These are phyloP conservation scores for Stachybotrys chartarum DNA, from an alignment of 2,329 filamentous ascomycete species.

Conservation along the genomic window DNA sequence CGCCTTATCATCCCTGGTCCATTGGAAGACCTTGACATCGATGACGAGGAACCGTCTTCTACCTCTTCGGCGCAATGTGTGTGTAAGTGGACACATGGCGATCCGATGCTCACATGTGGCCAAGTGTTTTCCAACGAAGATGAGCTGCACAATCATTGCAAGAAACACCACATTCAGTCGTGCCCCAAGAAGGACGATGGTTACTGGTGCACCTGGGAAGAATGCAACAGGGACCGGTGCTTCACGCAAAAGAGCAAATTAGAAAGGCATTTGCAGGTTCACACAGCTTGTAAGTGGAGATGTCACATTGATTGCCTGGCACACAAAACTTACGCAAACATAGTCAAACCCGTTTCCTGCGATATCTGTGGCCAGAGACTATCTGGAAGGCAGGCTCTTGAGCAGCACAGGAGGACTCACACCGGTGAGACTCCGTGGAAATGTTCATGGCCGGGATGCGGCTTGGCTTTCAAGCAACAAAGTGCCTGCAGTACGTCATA, in stretches of 20 bases:
- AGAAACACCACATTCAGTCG: slow-evolving; percentile 38
- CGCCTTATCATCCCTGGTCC: neutral
- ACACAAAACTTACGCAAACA: slow-evolving; percentile 1
- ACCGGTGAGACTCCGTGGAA: slow-evolving; percentile 57
- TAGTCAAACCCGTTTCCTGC: slow-evolving; percentile 55
- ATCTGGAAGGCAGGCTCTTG: slow-evolving; percentile 60
- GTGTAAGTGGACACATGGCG: neutral
- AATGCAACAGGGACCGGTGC: slow-evolving; percentile 44
- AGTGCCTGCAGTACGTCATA: slow-evolving; percentile 53
- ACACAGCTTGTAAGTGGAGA: slow-evolving; percentile 51
- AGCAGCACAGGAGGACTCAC: slow-evolving; percentile 61
- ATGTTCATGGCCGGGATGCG: slow-evolving; percentile 43
- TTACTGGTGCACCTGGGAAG: slow-evolving; percentile 49
- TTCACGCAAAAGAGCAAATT: slow-evolving; percentile 57
- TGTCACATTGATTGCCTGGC: neutral
- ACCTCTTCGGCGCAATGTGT: neutral
- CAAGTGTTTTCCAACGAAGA: slow-evolving; percentile 34
- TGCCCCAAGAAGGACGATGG: slow-evolving; percentile 36
- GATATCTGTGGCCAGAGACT: slow-evolving; percentile 48
- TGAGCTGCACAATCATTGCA: slow-evolving; percentile 49
- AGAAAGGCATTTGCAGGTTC: slow-evolving; percentile 57
- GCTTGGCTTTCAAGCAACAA: slow-evolving; percentile 58
- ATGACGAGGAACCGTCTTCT: neutral
- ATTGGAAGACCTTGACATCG: neutral
- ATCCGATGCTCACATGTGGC: slow-evolving; percentile 19